Conservation (phyloP, 495 filamentous ascomycete species). For the Annulohypoxylon maeteangense region DNA sequence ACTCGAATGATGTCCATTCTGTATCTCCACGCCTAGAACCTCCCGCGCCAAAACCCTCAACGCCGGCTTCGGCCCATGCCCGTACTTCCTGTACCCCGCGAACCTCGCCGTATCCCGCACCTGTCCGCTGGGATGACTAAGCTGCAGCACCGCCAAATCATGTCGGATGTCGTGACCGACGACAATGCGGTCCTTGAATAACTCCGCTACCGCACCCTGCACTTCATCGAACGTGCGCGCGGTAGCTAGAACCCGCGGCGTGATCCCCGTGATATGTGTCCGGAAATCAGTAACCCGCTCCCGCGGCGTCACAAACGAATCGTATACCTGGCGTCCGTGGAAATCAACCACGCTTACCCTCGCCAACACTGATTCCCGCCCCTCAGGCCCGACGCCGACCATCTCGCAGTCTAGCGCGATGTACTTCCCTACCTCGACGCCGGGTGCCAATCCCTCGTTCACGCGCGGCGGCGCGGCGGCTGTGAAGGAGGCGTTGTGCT, state of each 20-base stretch:
- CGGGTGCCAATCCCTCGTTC: conserved; percentile 63
- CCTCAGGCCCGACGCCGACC: conserved; percentile 85
- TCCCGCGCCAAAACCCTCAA: conserved; percentile 80
- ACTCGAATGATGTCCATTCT: conserved; percentile 72
- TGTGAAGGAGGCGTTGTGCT: conserved; percentile 41
- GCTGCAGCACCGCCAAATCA: conserved; percentile 78
- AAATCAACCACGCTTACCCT: conserved; percentile 91
- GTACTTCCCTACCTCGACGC: conserved; percentile 78
- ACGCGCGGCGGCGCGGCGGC: conserved; percentile 40
- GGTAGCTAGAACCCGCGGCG: conserved; percentile 71
- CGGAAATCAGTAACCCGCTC: conserved; percentile 87
- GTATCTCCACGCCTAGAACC: conserved; percentile 84
- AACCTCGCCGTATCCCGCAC: conserved; percentile 88
- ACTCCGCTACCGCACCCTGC: conserved; percentile 74
- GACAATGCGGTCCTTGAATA: conserved; percentile 78
- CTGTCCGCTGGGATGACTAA: conserved; percentile 78
- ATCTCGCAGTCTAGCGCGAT: conserved; percentile 97
- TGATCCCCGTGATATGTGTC: conserved; percentile 84
- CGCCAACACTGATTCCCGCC: conserved; percentile 76
- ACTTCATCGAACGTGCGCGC: conserved; percentile 79
- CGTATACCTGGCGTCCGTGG: conserved; percentile 88
- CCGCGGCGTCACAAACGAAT: conserved; percentile 84
- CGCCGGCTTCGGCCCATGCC: conserved; percentile 79
- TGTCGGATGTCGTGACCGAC: conserved; percentile 92
- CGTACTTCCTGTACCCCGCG: conserved; percentile 75